Evolutionary conservation across 192 early-diverging fungal genomes (phyloP).

Genomic region (Allomyces arbusculus): DNA sequence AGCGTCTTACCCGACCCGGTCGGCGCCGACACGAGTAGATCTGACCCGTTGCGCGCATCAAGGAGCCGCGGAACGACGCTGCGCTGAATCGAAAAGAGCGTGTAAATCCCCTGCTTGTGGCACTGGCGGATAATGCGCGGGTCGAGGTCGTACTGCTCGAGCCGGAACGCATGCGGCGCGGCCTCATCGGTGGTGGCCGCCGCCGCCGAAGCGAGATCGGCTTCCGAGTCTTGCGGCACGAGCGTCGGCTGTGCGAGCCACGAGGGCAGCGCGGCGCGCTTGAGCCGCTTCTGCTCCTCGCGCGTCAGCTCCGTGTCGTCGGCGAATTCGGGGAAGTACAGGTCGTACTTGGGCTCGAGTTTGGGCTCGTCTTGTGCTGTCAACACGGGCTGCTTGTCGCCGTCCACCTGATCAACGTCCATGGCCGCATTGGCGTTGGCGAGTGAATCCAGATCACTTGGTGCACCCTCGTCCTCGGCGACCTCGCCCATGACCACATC

Average conservation of each 20-base stretch:
- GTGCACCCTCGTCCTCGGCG: no score
- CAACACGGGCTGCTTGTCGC: not conserved
- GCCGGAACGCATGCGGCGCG: slow-evolving; percentile 10
- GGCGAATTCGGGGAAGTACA: not conserved
- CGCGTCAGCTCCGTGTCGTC: not conserved
- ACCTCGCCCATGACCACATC: no score
- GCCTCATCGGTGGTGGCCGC: slow-evolving; percentile 24
- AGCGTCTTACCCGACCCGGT: slow-evolving; percentile 94
- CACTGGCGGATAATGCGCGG: slow-evolving; percentile 35
- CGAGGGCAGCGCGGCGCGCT: slow-evolving; percentile 57
- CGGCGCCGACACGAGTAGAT: slow-evolving; percentile 82
- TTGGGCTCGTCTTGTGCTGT: not conserved
- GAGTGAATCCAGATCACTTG: no score
- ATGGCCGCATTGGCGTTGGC: not conserved
- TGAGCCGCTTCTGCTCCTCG: slow-evolving; percentile 2
- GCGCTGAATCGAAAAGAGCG: slow-evolving; percentile 77
- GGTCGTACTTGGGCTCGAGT: not conserved
- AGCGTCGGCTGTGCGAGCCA: slow-evolving; percentile 71
- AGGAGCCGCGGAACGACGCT: slow-evolving; percentile 66
- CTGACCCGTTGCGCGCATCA: slow-evolving; percentile 39
- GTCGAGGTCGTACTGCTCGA: not conserved
- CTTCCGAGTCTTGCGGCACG: slow-evolving; percentile 29
- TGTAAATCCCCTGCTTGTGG: slow-evolving; percentile 33
- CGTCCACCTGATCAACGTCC: not conserved
- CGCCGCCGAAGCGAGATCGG: no score